Base-by-base conservation (phyloP, 129 eudicot genomes). In the Artemisia argyi region DNA sequence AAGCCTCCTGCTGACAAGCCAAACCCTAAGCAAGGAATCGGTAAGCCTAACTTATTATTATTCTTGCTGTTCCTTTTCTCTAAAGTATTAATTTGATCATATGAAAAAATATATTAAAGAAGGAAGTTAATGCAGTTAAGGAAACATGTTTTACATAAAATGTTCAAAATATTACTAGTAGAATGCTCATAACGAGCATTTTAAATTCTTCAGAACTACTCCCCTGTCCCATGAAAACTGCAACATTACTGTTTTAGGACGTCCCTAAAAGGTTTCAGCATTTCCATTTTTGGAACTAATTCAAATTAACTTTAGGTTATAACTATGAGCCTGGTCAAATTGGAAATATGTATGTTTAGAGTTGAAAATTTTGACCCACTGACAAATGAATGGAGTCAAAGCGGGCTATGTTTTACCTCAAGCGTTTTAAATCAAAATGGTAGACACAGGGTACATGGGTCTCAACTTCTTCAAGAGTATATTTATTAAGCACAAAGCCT, bases 11-110 rank as follows among this genome's bases (percentile, higher is more conserved):
- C 78, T 17, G 98, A 94, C 74, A 94, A 88, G 67, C 98, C 98
- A 9, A 94, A 94, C 79, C 98, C 98, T 52, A 94, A 90, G 73
- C 98, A 94, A 90, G 98, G 98, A 80, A 85, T 94, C 32, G 88
- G 98, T 94, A 80, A 90, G 85, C 44, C 30, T 68, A 28, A 46
- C 17, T 11, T 15, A 30, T 58, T 15, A 30, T 58, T 46, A 49
- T 12, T 30, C 42, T 76, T 15, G 42, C 63, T 61, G 68, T 73
- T 49, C 18, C 26, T 19, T 12, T 62, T 51, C 28, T 50, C 17
- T 28, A 14, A 22, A 39, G 35, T 69, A 67, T 63, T 35, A 55
- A 1, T 20, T 17, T 3, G 10, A 61, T 3, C 54, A 56, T 51
- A 39, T 60, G 61, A 75, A 50, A 49, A 32, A 11, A 13, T 49